Evolutionary conservation across 2,329 filamentous ascomycete genomes (phyloP), one percentile per base, ranked within the genome.

Genomic region (Paraphaeosphaeria sporulosa): DNA sequence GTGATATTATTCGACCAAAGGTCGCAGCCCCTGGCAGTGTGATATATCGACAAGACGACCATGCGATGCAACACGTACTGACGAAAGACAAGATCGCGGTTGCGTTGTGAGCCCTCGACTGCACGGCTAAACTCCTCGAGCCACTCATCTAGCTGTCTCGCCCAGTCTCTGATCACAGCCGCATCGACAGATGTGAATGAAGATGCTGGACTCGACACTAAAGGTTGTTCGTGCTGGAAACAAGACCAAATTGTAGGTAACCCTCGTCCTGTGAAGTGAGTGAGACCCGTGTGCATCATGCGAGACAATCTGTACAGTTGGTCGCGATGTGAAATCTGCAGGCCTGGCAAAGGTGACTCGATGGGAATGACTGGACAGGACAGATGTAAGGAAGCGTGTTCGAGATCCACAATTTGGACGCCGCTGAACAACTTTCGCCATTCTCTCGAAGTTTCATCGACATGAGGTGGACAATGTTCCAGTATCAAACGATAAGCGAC

Each of bases 261-360:
- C 2, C 51, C 51, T 19, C 51, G 34, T 19, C 51, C 51, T 5
- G 51, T 54, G n/a, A 54, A 54, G 27, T 54, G 51, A 21, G 21
- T 54, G 51, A 54, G 51, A 46, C 51, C 51, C 32, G 51, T 54
- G 36, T 54, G 51, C 51, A 54, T 54, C 51, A 54, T 54, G 12
- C 51, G 51, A 15, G 51, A 54, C 21, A 54, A 12, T 13, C 51
- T 54, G 17, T 54, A 54, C 21, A 54, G 42, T 27, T 54, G 51
- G 15, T 54, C 51, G 23, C 38, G 51, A 44, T 54, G 51, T 27
- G 51, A 43, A 6, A 23, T 54, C n/a, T 43, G 51, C 17, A 54
- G 4, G 7, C 51, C 15, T 15, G 51, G 51, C 23, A 54, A 54
- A 54, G 51, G 51, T n/a, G 51, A 46, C 17, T 54, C 51, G 23